Conservation (phyloP, 1,284 basidiomycete genomes). For the Sparassis latifolia region DNA sequence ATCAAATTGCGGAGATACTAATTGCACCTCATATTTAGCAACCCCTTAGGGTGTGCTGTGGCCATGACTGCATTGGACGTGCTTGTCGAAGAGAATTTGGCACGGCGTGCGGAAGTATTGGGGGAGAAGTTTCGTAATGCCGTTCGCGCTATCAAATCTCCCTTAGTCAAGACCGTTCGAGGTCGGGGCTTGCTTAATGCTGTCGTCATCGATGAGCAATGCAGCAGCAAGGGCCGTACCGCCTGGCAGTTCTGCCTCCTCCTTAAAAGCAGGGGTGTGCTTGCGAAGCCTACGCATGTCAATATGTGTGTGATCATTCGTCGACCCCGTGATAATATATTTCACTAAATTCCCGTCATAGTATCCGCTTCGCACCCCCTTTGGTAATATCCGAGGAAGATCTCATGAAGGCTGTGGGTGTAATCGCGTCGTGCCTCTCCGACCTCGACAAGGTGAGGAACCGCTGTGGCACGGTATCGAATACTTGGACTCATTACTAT, state of each 20-base stretch:
- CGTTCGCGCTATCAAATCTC: constrained; percentile 60
- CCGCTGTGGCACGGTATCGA: background rate
- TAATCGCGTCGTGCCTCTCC: constrained; percentile 72
- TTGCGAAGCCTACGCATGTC: constrained; percentile 95
- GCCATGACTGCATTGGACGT: constrained; percentile 89
- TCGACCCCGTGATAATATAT: background rate
- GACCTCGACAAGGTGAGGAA: constrained; percentile 73
- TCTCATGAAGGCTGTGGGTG: constrained; percentile 64
- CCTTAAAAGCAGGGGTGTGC: constrained; percentile 83
- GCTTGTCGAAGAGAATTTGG: constrained; percentile 81
- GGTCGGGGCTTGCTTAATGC: constrained; percentile 91
- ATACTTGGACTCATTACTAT: background rate
- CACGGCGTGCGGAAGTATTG: constrained; percentile 70
- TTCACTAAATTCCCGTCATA: constrained; percentile 23
- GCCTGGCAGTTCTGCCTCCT: constrained; percentile 97
- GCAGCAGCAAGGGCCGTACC: constrained; percentile 70
- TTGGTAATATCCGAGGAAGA: constrained; percentile 89
- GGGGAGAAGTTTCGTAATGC: constrained; percentile 79
- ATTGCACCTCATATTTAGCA: constrained; percentile 38
- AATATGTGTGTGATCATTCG: constrained; percentile 67
- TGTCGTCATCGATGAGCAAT: constrained; percentile 85
- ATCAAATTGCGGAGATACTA: background rate
- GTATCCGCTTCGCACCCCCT: constrained; percentile 93
- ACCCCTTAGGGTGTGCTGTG: constrained; percentile 93
- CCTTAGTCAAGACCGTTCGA: constrained; percentile 69